Evolutionary conservation across 768 basidiomycete species (phyloP).

Genomic region (Leccinum broughii): DNA sequence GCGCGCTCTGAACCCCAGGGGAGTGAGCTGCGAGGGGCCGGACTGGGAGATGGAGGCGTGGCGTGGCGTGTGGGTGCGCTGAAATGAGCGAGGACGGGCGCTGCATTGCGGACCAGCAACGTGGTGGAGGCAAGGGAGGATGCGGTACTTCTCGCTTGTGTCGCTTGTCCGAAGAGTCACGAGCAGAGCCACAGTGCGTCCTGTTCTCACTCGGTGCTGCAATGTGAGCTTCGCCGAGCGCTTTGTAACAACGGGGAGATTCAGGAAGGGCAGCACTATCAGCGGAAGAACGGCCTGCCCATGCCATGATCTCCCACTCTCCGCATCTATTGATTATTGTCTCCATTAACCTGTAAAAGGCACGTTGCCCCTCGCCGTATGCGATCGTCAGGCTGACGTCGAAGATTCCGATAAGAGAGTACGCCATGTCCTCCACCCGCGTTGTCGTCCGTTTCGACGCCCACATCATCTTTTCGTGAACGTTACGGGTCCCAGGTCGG

Average conservation of each 20-base stretch:
- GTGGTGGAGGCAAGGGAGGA: not conserved
- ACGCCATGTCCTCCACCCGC: constrained; percentile 34
- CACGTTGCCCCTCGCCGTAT: constrained; percentile 37
- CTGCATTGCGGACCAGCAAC: not conserved
- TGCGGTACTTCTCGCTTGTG: not conserved
- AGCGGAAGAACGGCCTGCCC: constrained; percentile 27
- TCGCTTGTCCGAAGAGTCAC: not conserved
- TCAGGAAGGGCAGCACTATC: constrained; percentile 33
- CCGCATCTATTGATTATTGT: constrained; percentile 28
- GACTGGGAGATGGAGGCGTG: not conserved
- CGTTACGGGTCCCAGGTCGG: constrained; percentile 25
- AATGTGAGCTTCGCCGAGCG: constrained; percentile 10
- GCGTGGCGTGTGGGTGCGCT: not conserved
- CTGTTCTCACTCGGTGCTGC: not conserved
- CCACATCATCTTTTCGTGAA: constrained; percentile 35
- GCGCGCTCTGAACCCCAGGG: not conserved
- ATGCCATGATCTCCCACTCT: constrained; percentile 37
- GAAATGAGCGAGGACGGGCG: not conserved
- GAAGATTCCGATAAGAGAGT: constrained; percentile 35
- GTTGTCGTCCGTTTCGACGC: constrained; percentile 37
- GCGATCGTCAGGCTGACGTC: constrained; percentile 35
- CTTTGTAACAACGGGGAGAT: constrained; percentile 32
- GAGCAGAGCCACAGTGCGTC: not conserved
- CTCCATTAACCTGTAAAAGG: constrained; percentile 33
- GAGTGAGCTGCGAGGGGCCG: not conserved